Percentiles rank a stretch among this genome's conserved stretches.
These are phyloP conservation scores for Tricholoma terreum DNA, from an alignment of 768 basidiomycete genomes.

Conservation along the genomic window DNA sequence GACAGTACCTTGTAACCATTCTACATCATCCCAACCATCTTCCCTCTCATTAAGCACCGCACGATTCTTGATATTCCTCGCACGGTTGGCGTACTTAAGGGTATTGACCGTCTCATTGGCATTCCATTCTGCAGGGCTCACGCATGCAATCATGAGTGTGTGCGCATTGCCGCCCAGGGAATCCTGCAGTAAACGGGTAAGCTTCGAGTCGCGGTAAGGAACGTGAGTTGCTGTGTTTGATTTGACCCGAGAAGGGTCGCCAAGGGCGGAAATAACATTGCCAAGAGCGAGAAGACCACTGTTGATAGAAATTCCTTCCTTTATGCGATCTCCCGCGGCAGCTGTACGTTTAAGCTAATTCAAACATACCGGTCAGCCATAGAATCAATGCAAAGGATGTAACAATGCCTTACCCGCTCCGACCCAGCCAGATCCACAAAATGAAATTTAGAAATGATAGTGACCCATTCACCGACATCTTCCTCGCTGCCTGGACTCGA, in stretches of 20 bases:
- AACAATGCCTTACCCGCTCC: constrained; percentile 66
- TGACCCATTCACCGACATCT: constrained; percentile 80
- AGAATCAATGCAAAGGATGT: constrained; percentile 1
- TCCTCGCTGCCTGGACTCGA: constrained; percentile 44
- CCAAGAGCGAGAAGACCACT: constrained; percentile 93
- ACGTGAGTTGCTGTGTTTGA: constrained; percentile 84
- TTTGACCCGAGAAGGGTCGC: constrained; percentile 86
- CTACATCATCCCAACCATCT: constrained; percentile 98
- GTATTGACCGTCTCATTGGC: constrained; percentile 91
- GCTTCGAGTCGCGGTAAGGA: constrained; percentile 97
- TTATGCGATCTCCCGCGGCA: constrained; percentile 93
- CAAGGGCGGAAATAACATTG: constrained; percentile 97
- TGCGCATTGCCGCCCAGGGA: constrained; percentile 97
- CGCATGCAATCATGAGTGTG: constrained; percentile 98
- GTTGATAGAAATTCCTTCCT: constrained; percentile 99
- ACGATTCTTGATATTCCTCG: constrained; percentile 94
- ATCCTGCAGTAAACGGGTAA: constrained; percentile 94
- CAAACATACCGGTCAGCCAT: constrained; percentile 9
- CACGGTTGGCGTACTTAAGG: constrained; percentile 95
- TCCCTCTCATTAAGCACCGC: constrained; percentile 92
- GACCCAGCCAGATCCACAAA: constrained; percentile 98
- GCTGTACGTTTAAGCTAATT: constrained; percentile 90
- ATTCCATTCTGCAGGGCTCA: constrained; percentile 95
- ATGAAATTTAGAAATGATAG: constrained; percentile 93
- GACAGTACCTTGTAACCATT: constrained; percentile 90